A percentile compares a stretch with the other conserved stretches of the same genome.
phyloP scores from a whole-genome alignment of 768 basidiomycete genomes.

The Lactarius hatsudake region DNA sequence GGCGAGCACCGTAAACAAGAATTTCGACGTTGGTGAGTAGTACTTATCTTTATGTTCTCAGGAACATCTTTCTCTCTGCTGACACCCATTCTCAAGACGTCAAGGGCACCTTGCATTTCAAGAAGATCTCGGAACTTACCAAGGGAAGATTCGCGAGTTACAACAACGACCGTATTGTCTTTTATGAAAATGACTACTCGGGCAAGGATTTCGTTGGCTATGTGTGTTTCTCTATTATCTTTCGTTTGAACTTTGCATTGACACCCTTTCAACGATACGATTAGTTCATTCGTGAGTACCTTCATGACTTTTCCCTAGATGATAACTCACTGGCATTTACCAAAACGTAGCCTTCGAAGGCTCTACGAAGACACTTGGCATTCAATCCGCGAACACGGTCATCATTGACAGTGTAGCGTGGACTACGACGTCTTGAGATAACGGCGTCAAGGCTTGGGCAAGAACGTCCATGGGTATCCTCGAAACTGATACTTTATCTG shows the following conservation, averaged over 20 bases:
- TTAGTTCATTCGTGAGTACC: neutral
- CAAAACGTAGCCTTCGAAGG: neutral
- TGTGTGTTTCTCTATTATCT: neutral
- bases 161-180: neutral
- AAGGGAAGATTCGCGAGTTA: neutral
- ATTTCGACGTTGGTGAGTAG: neutral
- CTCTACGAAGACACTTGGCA: neutral
- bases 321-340: neutral
- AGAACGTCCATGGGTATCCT: neutral
- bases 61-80: neutral
- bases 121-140: neutral
- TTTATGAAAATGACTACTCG: neutral
- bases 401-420: neutral
- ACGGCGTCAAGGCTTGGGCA: neutral
- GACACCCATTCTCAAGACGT: neutral
- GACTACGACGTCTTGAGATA: neutral
- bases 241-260: neutral
- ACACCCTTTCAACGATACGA: neutral
- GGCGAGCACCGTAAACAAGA: too few species aligned
- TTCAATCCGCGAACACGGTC: neutral
- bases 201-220: neutral
- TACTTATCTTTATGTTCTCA: neutral
- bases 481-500: neutral
- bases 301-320: neutral
- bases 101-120: neutral